Percentiles rank a stretch among this genome's conserved stretches.
Evolutionary conservation across 345 rosid genomes (phyloP).

Genomic region (Sisymbrium irio): DNA sequence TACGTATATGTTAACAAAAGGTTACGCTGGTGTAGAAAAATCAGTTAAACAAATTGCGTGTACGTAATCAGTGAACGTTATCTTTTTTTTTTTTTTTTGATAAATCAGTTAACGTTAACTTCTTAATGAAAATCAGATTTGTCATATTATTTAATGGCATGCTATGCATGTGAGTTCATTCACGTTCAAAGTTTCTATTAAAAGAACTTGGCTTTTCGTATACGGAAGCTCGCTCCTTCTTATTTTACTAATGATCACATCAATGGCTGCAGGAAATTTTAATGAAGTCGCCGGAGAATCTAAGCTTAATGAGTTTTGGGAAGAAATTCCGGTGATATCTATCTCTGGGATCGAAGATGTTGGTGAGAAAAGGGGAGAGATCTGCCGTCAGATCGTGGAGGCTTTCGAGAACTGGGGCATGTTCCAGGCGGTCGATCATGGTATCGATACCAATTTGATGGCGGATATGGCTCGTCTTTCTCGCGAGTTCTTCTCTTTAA

Average conservation of each 20-base stretch:
- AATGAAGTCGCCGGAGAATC: neutral
- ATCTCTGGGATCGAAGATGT: slow-evolving; percentile 62
- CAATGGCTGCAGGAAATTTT: neutral
- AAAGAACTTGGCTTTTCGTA: too few relatives aligned
- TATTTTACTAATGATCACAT: neutral
- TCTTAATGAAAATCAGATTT: too few relatives aligned
- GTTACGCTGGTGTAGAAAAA: too few relatives aligned
- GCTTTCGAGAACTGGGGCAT: slow-evolving; percentile 97
- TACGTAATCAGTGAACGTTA: too few relatives aligned
- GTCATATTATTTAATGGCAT: too few relatives aligned
- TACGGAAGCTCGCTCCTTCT: neutral
- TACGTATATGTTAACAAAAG: too few relatives aligned
- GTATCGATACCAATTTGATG: slow-evolving; percentile 53
- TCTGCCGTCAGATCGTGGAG: slow-evolving; percentile 68
- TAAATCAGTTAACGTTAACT: too few relatives aligned
- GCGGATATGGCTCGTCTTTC: slow-evolving; percentile 68
- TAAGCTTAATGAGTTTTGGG: slow-evolving; percentile 53
- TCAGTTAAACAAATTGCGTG: too few relatives aligned
- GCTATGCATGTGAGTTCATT: too few relatives aligned
- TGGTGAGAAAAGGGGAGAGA: slow-evolving; percentile 48
- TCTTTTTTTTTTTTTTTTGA: too few relatives aligned
- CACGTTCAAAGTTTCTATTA: too few relatives aligned
- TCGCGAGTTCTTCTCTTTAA: slow-evolving; percentile 63
- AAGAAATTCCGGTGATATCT: slow-evolving; percentile 77
- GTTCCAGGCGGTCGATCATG: slow-evolving; percentile 89